Conservation (phyloP, 2,329 filamentous ascomycete genomes). For the Apiospora koreana region DNA sequence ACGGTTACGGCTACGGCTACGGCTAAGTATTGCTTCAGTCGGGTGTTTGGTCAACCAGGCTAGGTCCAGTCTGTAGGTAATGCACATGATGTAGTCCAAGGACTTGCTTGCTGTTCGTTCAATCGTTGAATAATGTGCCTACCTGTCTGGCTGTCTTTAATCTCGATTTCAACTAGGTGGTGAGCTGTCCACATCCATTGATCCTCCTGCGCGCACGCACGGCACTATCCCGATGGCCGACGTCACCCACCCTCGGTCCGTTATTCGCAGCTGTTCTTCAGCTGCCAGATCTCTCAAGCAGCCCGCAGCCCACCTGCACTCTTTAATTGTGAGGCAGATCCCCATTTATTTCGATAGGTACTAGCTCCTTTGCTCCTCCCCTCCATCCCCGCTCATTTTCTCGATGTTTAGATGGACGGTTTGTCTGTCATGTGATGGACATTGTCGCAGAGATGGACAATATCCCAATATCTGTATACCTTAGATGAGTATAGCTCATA, state of each 20-base stretch:
- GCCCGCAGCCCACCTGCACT: background rate
- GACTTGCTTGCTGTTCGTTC: no score
- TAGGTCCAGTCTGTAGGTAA: no score
- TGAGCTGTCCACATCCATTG: slow-evolving; percentile 1
- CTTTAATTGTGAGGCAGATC: background rate
- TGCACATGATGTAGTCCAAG: no score
- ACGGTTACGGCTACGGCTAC: no score
- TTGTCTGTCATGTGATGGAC: background rate
- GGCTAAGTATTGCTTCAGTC: no score
- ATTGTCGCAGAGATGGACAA: background rate
- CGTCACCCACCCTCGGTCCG: background rate
- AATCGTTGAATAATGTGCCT: no score
- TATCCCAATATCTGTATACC: no score
- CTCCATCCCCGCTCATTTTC: background rate
- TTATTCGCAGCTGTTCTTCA: background rate
- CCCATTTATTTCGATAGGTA: background rate
- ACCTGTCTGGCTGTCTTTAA: no score
- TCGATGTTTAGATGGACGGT: background rate
- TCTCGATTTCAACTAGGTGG: background rate
- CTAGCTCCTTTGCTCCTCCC: background rate
- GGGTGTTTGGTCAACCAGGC: no score
- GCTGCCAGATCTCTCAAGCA: background rate
- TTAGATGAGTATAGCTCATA: background rate
- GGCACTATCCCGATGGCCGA: background rate
- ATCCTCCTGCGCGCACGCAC: background rate